These are phyloP conservation scores for Boletus tomentosulus DNA, from an alignment of 768 basidiomycete genomes.

Conservation along the genomic window DNA sequence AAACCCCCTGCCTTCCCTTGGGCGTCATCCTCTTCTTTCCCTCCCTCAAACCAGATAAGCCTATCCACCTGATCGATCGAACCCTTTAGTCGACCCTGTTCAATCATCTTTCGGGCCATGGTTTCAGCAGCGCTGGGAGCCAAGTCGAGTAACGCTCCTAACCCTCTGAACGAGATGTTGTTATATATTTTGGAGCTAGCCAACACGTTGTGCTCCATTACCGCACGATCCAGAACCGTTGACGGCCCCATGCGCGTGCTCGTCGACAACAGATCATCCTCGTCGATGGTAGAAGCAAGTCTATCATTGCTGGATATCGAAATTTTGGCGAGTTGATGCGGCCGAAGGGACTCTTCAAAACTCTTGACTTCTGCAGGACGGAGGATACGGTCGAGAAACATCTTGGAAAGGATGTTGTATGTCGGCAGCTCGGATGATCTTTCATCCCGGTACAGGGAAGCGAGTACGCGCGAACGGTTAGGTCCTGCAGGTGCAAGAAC, in stretches of 20 bases:
- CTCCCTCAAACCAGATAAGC: slow-evolving; percentile 89
- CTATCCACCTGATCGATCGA: slow-evolving; percentile 95
- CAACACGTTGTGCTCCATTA: slow-evolving; percentile 98
- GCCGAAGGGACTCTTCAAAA: slow-evolving; percentile 82
- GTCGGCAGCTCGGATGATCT: slow-evolving; percentile 75
- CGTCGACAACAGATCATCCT: slow-evolving; percentile 46
- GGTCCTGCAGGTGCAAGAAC: slow-evolving; percentile 97
- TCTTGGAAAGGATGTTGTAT: slow-evolving; percentile 90
- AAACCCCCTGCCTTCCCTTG: slow-evolving; percentile 93
- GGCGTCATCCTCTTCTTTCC: slow-evolving; percentile 83
- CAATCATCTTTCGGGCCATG: slow-evolving; percentile 98
- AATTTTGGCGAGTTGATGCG: slow-evolving; percentile 93
- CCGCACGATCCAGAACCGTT: slow-evolving; percentile 93
- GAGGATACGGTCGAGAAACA: slow-evolving; percentile 98
- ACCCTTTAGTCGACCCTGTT: slow-evolving; percentile 89
- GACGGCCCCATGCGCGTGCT: slow-evolving; percentile 88
- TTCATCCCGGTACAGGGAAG: slow-evolving; percentile 92
- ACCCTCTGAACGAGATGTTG: slow-evolving; percentile 93
- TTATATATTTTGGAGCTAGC: slow-evolving; percentile 97
- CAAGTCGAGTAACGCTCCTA: slow-evolving; percentile 85
- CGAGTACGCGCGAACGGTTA: slow-evolving; percentile 88
- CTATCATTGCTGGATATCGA: slow-evolving; percentile 80
- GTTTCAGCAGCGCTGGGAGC: slow-evolving; percentile 92
- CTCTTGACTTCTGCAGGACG: slow-evolving; percentile 84
- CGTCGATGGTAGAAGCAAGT: slow-evolving; percentile 62